Evolutionary conservation across 2,329 filamentous ascomycete genomes (phyloP).

Genomic region (Aspergillus transmontanensis): DNA sequence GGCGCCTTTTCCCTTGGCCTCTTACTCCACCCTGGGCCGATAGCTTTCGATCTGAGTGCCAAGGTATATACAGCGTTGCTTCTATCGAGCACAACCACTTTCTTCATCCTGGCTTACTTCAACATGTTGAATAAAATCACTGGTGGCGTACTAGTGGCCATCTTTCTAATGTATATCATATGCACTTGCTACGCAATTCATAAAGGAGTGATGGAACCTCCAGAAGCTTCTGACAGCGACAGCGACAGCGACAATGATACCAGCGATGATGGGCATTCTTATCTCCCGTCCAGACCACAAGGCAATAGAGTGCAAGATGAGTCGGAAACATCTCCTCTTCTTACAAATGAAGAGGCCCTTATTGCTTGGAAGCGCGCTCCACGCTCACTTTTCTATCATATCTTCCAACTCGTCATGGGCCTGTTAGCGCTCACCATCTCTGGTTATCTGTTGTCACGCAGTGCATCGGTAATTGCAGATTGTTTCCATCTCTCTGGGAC

Average conservation of each 20-base stretch:
- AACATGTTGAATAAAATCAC: constrained; percentile 36
- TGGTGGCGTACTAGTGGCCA: constrained; percentile 44
- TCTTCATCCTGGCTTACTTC: constrained; percentile 42
- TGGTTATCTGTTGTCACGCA: constrained; percentile 53
- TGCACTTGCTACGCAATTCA: constrained; percentile 51
- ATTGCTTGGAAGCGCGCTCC: background rate
- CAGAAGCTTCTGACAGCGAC: constrained; percentile 47
- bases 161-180: constrained; percentile 49
- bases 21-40: constrained; percentile 40
- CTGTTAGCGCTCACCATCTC: constrained; percentile 49
- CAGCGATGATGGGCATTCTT: background rate
- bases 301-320: background rate
- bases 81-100: constrained; percentile 44
- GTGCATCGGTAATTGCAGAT: constrained; percentile 44
- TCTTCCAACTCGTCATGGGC: constrained; percentile 48
- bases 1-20: constrained; percentile 59
- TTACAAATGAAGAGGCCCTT: constrained; percentile 10
- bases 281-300: background rate
- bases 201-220: constrained; percentile 44
- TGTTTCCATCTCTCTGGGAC: constrained; percentile 48
- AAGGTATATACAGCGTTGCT: constrained; percentile 51
- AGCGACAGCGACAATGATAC: constrained; percentile 35
- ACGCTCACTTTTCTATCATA: constrained; percentile 40
- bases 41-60: constrained; percentile 52
- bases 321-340: constrained; percentile 23